Evolutionary conservation across 352 stramenopile species (phyloP).

Genomic region (Elongisporangium prolatum): DNA sequence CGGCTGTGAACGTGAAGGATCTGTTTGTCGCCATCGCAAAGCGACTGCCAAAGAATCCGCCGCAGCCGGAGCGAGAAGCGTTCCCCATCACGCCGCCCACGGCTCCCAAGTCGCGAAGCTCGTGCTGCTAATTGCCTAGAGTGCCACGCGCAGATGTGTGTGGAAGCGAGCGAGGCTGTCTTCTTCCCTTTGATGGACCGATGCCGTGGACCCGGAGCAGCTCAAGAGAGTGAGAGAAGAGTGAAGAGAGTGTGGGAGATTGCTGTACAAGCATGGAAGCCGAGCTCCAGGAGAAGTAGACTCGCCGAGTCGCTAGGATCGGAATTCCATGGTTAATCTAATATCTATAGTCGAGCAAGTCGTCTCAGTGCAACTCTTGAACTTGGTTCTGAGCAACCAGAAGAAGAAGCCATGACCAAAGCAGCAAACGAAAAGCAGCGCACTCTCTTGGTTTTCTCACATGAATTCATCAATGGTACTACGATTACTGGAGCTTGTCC

Average conservation of each 20-base stretch:
- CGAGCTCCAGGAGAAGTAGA: not conserved
- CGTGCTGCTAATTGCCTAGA: slow-evolving; percentile 55
- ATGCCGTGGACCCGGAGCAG: slow-evolving; percentile 10
- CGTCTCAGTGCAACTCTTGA: not conserved
- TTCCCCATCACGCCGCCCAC: slow-evolving; percentile 80
- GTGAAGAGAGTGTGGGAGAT: slow-evolving; percentile 14
- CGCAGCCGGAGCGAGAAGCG: slow-evolving; percentile 75
- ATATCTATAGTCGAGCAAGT: slow-evolving; percentile 38
- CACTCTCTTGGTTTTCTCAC: slow-evolving; percentile 1
- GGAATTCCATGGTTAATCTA: slow-evolving; percentile 41
- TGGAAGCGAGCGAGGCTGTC: slow-evolving; percentile 9
- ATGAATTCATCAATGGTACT: slow-evolving; percentile 4
- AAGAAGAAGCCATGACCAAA: not conserved
- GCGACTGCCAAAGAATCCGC: slow-evolving; percentile 77
- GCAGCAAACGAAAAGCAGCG: not conserved
- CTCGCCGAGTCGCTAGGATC: slow-evolving; percentile 2
- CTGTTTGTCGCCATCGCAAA: slow-evolving; percentile 98
- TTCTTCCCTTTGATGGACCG: slow-evolving; percentile 11
- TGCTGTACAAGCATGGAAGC: not conserved
- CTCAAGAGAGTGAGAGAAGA: slow-evolving; percentile 4
- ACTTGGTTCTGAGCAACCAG: not conserved
- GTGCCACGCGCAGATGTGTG: slow-evolving; percentile 1
- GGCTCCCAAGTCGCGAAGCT: slow-evolving; percentile 70
- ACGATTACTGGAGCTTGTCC: slow-evolving; percentile 41
- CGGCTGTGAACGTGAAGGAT: slow-evolving; percentile 98